Evolutionary conservation across 345 rosid genomes (phyloP).

Genomic region (Limnanthes douglasii): DNA sequence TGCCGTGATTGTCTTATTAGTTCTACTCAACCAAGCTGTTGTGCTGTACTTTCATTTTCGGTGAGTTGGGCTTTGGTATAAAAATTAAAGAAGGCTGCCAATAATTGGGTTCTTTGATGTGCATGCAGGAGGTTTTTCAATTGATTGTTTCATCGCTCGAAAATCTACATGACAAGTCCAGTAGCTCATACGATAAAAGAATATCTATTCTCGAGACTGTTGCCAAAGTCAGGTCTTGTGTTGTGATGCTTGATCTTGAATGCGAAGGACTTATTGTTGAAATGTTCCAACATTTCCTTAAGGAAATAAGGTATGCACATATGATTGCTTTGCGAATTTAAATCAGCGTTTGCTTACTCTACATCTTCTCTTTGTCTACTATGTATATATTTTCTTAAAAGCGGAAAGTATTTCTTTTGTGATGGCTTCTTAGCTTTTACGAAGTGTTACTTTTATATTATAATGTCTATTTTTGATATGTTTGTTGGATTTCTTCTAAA

Average conservation of each 20-base stretch:
- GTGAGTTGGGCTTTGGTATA: no score
- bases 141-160: conserved; percentile 86
- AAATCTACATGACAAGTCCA: conserved; percentile 48
- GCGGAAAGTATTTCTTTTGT: no score
- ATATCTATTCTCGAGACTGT: conserved; percentile 88
- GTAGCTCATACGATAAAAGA: conserved; percentile 59
- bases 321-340: no score
- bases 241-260: conserved; percentile 97
- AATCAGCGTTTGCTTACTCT: no score
- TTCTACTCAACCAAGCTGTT: neutral
- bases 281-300: conserved; percentile 88
- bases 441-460: no score
- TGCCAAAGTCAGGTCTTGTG: conserved; percentile 90
- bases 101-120: conserved; percentile 5
- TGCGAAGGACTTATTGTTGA: conserved; percentile 68
- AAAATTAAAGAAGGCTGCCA: conserved; percentile 2
- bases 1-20: neutral
- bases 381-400: no score
- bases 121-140: conserved; percentile 71
- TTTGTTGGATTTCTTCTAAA: no score
- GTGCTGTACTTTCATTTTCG: neutral
- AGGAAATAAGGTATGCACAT: conserved; percentile 51
- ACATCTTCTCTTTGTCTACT: no score
- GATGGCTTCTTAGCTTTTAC: no score
- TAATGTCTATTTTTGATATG: neutral